Evolutionary conservation across 306 rosid genomes (phyloP).

Genomic region (Lathyrus sativus): DNA sequence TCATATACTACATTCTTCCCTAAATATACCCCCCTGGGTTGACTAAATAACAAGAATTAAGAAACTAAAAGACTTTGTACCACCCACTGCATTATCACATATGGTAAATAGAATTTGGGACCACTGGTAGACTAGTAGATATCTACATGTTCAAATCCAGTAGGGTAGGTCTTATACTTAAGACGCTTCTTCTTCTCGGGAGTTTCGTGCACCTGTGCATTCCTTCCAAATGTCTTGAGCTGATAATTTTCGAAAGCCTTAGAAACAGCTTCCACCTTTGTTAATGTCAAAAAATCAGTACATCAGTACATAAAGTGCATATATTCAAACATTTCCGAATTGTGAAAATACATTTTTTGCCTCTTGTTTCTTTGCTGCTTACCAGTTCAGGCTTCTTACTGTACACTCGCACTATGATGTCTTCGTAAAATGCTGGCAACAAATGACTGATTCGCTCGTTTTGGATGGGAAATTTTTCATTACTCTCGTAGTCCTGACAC

Average conservation of each 20-base stretch:
- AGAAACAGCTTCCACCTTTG: constrained; percentile 76
- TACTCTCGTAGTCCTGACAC: constrained; percentile 70
- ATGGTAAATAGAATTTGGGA: not conserved
- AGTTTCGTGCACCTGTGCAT: constrained; percentile 73
- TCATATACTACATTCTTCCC: not conserved
- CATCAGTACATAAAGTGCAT: constrained; percentile 7
- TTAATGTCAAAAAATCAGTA: constrained; percentile 26
- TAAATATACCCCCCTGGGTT: not conserved
- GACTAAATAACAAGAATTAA: not conserved
- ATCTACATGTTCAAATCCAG: constrained; percentile 12
- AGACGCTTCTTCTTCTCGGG: constrained; percentile 76
- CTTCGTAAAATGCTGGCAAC: constrained; percentile 73
- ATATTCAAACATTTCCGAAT: constrained; percentile 6
- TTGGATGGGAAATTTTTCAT: constrained; percentile 53
- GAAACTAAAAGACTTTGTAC: not conserved
- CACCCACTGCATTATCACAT: not conserved
- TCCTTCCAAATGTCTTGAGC: constrained; percentile 65
- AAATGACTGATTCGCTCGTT: constrained; percentile 75
- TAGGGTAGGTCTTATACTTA: not conserved
- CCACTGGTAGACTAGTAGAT: not conserved
- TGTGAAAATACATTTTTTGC: not conserved
- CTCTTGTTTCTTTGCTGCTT: constrained; percentile 35
- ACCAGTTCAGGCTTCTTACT: constrained; percentile 86
- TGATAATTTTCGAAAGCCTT: constrained; percentile 83
- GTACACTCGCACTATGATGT: constrained; percentile 78